Base-by-base conservation (phyloP, 306 rosid species). In the Castanospermum australe region DNA sequence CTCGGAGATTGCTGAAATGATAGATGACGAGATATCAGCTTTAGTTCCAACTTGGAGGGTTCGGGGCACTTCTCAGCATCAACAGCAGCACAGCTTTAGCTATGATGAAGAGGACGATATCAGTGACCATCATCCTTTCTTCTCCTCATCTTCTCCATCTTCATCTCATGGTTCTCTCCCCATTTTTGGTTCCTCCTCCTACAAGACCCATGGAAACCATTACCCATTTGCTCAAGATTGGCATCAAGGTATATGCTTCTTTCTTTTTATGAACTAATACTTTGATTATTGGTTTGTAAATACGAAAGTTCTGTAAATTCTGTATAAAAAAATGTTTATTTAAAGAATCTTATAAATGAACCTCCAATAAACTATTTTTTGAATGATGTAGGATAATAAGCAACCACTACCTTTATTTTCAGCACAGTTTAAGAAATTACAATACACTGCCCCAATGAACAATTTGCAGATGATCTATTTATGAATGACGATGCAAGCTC, bases 1-100 rank as follows among this genome's bases (percentile, higher is more conserved):
- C 18, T 11, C 42, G 12, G 95, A 92, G 78, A 92, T 94, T 11
- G 94, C 97, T 47, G 78, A 69, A 77, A 92, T 87, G 95, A 94
- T 94, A 80, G 94, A 92, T 76, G 81, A 91, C 17, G 96, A 92
- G 85, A 85, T 91, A 76, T 75, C 75, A 59, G 59, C 86, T 82
- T 57, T 92, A 22, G 81, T 91, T 51, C 92, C 97, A 48, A 79
- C 77, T 77, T 86, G 92, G 93, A 83, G 79, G 71, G 85, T 74
- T 35, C 74, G 83, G 73, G 73, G 71, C 0, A 51, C 83, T 10
- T 70, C 82, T 32, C 73, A 54, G 12, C 68, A 52, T 68, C 83
- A 81, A 20, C 79, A 67, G 70, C 95, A 86, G 18, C 84, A 86
- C 50, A 92, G 91, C 81, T 87, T 90, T 60, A 85, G 68, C 87